These are phyloP conservation scores for Gynochthodes officinalis DNA, from an alignment of 257 asterid genomes.

Conservation along the genomic window DNA sequence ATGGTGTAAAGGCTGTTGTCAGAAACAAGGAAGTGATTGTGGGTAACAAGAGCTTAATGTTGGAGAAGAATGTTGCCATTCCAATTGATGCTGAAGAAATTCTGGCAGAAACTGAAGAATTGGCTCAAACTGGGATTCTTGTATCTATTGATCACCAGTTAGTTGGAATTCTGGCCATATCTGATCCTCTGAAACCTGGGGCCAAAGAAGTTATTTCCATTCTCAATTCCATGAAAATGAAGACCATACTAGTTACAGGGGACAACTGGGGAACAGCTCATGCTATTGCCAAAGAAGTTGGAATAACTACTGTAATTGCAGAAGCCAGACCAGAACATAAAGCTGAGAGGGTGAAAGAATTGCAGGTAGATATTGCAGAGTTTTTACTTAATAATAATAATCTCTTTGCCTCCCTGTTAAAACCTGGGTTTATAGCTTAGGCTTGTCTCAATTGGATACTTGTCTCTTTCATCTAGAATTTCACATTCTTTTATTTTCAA, in stretches of 20 bases:
- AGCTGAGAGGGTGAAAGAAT: slow-evolving; percentile 69
- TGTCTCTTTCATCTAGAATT: background rate
- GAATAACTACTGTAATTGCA: slow-evolving; percentile 57
- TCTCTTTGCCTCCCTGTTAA: background rate
- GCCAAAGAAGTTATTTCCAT: slow-evolving; percentile 61
- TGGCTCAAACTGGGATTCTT: slow-evolving; percentile 76
- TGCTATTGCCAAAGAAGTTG: slow-evolving; percentile 72
- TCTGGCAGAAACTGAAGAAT: slow-evolving; percentile 49
- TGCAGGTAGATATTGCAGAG: slow-evolving; percentile 47
- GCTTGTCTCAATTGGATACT: background rate
- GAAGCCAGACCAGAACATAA: slow-evolving; percentile 75
- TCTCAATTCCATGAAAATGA: slow-evolving; percentile 60
- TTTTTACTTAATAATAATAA: background rate
- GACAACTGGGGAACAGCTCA: slow-evolving; percentile 86
- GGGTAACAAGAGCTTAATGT: slow-evolving; percentile 74
- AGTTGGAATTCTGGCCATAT: slow-evolving; percentile 56
- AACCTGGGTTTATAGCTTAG: background rate
- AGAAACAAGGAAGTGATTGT: slow-evolving; percentile 60
- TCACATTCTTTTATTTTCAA: background rate
- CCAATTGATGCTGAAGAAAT: slow-evolving; percentile 58
- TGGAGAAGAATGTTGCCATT: slow-evolving; percentile 36
- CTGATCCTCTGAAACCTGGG: slow-evolving; percentile 77
- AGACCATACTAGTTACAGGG: slow-evolving; percentile 64
- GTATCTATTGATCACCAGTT: slow-evolving; percentile 56
- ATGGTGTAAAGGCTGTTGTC: slow-evolving; percentile 78